phyloP scores from a whole-genome alignment of 1,284 basidiomycete genomes.

The Rhodofomes roseus region DNA sequence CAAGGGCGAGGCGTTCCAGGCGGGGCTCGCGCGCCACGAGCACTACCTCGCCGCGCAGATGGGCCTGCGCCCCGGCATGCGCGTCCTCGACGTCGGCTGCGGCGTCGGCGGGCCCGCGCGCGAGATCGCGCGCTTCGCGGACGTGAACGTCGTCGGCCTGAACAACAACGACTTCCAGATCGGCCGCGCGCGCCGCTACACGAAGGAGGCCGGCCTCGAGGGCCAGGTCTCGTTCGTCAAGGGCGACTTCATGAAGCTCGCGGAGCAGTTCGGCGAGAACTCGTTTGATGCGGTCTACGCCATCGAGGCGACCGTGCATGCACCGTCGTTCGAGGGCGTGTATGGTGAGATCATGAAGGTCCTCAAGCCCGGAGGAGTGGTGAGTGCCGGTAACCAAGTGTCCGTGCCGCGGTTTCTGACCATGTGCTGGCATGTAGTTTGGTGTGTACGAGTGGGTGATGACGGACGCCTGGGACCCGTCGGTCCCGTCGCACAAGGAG shows the following conservation, averaged over 20 bases:
- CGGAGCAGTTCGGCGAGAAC: constrained; percentile 90
- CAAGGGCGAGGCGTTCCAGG: constrained; percentile 88
- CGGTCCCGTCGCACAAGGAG: constrained; percentile 85
- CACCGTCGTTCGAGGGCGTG: constrained; percentile 93
- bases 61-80: constrained; percentile 83
- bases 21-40: constrained; percentile 91
- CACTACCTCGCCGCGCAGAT: constrained; percentile 94
- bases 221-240: constrained; percentile 80
- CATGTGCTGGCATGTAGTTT: constrained; percentile 57
- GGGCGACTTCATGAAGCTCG: constrained; percentile 96
- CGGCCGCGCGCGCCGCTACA: constrained; percentile 82
- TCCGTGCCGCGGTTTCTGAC: not conserved
- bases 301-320: constrained; percentile 97
- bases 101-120: constrained; percentile 97
- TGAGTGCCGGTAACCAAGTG: constrained; percentile 46
- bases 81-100: constrained; percentile 96
- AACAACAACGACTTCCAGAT: constrained; percentile 99
- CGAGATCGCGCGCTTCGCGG: constrained; percentile 91
- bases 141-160: constrained; percentile 83
- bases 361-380: constrained; percentile 91
- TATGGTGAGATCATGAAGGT: constrained; percentile 94
- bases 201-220: constrained; percentile 74
- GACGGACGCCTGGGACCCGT: constrained; percentile 93
- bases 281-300: constrained; percentile 97
- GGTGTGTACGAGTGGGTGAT: constrained; percentile 99